Evolutionary conservation across 78 protist species (phyloP).

Genomic region (Dictyostelium discoideum): DNA sequence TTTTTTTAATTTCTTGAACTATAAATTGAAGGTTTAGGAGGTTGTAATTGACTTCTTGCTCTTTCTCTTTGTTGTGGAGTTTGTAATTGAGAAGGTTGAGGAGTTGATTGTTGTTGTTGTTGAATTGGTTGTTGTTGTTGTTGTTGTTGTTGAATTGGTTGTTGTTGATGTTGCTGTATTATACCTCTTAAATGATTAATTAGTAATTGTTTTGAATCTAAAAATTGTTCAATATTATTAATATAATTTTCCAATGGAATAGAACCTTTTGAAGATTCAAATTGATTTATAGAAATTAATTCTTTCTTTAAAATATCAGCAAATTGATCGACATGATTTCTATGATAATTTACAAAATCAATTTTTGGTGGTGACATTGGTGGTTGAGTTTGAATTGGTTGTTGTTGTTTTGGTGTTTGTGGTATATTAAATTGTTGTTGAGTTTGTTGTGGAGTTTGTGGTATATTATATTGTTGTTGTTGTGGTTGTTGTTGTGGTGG

Average conservation of each 20-base stretch:
- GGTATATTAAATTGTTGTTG: not conserved
- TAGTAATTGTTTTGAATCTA: slow-evolving; percentile 39
- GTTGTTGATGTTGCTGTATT: slow-evolving; percentile 29
- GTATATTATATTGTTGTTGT: no score
- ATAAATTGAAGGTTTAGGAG: slow-evolving; percentile 21
- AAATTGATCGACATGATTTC: slow-evolving; percentile 54
- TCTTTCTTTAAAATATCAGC: slow-evolving; percentile 64
- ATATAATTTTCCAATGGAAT: slow-evolving; percentile 39
- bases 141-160: slow-evolving; percentile 7
- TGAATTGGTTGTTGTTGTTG: not conserved
- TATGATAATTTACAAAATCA: slow-evolving; percentile 49
- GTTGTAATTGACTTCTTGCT: slow-evolving; percentile 44
- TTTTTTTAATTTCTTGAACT: not conserved
- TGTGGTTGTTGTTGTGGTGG: not conserved
- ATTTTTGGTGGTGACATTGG: slow-evolving; percentile 1
- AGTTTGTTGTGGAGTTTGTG: not conserved
- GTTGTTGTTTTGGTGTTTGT: slow-evolving; percentile 31
- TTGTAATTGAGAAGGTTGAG: slow-evolving; percentile 20
- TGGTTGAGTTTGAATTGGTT: not conserved
- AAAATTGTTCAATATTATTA: slow-evolving; percentile 13
- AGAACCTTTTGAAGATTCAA: slow-evolving; percentile 20
- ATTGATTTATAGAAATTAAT: slow-evolving; percentile 34
- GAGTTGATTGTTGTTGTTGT: slow-evolving; percentile 18
- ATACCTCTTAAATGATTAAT: slow-evolving; percentile 38
- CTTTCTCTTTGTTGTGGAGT: slow-evolving; percentile 47